These are phyloP conservation scores for Suhomyces sp. DNA, from an alignment of 805 yeast species.

Conservation along the genomic window DNA sequence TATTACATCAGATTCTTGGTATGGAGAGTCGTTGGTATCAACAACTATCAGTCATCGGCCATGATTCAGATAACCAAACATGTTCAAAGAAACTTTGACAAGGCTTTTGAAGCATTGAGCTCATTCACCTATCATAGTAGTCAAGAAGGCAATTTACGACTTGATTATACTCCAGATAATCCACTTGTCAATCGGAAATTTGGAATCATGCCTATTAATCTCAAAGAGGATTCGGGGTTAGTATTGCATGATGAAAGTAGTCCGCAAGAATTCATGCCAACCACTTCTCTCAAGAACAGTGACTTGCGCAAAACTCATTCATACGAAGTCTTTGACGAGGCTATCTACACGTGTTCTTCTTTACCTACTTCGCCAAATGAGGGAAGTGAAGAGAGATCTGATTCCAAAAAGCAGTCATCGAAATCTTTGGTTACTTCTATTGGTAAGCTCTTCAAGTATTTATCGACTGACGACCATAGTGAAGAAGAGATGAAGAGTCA, in stretches of 20 bases:
- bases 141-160: constrained; percentile 13
- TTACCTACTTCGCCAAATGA: constrained; percentile 15
- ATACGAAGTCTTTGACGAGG: constrained; percentile 65
- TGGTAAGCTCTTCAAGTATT: constrained; percentile 35
- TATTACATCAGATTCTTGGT: constrained; percentile 64
- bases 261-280: constrained; percentile 7
- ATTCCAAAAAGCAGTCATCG: constrained; percentile 1
- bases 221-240: constrained; percentile 20
- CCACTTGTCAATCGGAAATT: constrained; percentile 50
- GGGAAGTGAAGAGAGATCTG: not conserved
- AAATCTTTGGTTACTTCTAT: constrained; percentile 30
- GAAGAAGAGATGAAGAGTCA: constrained; percentile 1
- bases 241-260: constrained; percentile 5
- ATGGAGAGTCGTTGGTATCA: constrained; percentile 57
- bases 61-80: constrained; percentile 27
- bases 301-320: constrained; percentile 52
- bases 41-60: constrained; percentile 35
- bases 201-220: constrained; percentile 37
- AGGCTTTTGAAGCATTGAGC: constrained; percentile 23
- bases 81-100: constrained; percentile 29
- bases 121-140: constrained; percentile 24
- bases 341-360: constrained; percentile 44
- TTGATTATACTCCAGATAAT: constrained; percentile 31
- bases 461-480: constrained; percentile 29
- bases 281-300: constrained; percentile 19